Percentiles rank a stretch among this genome's conserved stretches.
phyloP scores from a whole-genome alignment of 2,329 filamentous ascomycete genomes.

The Ophiostoma tasmaniense region DNA sequence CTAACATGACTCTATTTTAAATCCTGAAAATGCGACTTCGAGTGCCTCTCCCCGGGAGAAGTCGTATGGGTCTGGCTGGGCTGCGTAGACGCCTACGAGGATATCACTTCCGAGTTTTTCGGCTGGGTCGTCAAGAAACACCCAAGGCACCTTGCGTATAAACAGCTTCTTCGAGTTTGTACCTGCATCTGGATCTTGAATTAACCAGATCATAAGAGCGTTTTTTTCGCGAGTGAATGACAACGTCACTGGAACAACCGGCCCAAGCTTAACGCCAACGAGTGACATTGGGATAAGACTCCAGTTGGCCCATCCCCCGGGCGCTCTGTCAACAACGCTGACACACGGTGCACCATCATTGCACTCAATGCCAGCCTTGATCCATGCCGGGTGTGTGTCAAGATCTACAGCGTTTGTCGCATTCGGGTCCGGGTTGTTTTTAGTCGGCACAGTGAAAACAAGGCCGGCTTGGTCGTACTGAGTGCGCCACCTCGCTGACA shows the following conservation, averaged over 20 bases:
- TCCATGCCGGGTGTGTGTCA: constrained; percentile 18
- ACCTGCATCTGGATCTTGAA: not conserved
- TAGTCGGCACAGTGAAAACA: constrained; percentile 15
- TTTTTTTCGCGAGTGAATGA: constrained; percentile 17
- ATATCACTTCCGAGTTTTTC: constrained; percentile 13
- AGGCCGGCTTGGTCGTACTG: constrained; percentile 20
- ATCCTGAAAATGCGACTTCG: constrained; percentile 13
- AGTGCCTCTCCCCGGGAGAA: constrained; percentile 10
- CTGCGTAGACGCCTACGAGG: constrained; percentile 17
- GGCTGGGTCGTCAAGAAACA: constrained; percentile 15
- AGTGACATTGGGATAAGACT: constrained; percentile 19
- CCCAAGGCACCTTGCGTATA: constrained; percentile 21
- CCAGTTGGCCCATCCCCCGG: constrained; percentile 19
- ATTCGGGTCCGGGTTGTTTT: constrained; percentile 11
- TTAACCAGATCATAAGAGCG: constrained; percentile 16
- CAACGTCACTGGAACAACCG: constrained; percentile 8
- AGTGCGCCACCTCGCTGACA: constrained; percentile 13
- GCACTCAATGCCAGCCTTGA: constrained; percentile 21
- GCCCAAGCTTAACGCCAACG: constrained; percentile 8
- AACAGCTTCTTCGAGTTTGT: not conserved
- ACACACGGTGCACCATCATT: constrained; percentile 17
- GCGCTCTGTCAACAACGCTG: constrained; percentile 14
- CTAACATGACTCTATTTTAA: constrained; percentile 13
- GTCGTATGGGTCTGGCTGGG: constrained; percentile 18
- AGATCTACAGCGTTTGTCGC: not conserved